Percentiles rank a stretch among this genome's conserved stretches.
These are phyloP conservation scores for Pythium coloratum DNA, from an alignment of 352 stramenopile genomes.

Conservation along the genomic window DNA sequence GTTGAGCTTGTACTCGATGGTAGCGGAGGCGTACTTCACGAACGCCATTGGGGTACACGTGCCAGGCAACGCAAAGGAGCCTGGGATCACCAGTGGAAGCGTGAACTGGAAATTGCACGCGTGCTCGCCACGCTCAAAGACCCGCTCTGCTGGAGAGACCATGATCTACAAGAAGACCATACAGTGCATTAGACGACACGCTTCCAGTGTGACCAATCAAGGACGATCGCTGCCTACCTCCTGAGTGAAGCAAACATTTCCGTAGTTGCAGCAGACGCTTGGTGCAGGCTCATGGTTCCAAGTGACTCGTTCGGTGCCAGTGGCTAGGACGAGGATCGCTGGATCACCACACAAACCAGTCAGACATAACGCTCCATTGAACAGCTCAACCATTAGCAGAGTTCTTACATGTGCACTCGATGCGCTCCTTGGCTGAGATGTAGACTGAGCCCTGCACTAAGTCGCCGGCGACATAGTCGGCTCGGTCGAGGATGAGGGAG, in stretches of 20 bases:
- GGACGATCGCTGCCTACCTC: not conserved
- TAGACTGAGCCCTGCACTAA: slow-evolving; percentile 10
- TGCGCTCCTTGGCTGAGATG: slow-evolving; percentile 11
- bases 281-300: slow-evolving; percentile 11
- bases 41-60: slow-evolving; percentile 2
- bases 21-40: slow-evolving; percentile 10
- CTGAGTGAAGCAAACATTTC: slow-evolving; percentile 19
- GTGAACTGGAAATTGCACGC: slow-evolving; percentile 14
- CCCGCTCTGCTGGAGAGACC: slow-evolving; percentile 12
- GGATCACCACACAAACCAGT: not conserved
- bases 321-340: slow-evolving; percentile 16
- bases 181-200: too few species aligned
- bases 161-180: slow-evolving; percentile 9
- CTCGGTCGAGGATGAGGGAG: slow-evolving; percentile 11
- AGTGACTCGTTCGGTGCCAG: slow-evolving; percentile 2
- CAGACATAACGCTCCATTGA: too few species aligned
- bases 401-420: slow-evolving; percentile 17
- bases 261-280: not conserved
- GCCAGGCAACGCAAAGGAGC: slow-evolving; percentile 6
- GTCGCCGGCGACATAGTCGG: slow-evolving; percentile 6
- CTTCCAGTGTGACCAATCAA: not conserved
- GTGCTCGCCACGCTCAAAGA: slow-evolving; percentile 11
- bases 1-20: slow-evolving; percentile 16
- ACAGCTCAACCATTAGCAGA: too few species aligned
- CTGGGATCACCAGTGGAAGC: slow-evolving; percentile 13